These are phyloP conservation scores for Lactarius hengduanensis DNA, from an alignment of 768 basidiomycete species.

Conservation along the genomic window DNA sequence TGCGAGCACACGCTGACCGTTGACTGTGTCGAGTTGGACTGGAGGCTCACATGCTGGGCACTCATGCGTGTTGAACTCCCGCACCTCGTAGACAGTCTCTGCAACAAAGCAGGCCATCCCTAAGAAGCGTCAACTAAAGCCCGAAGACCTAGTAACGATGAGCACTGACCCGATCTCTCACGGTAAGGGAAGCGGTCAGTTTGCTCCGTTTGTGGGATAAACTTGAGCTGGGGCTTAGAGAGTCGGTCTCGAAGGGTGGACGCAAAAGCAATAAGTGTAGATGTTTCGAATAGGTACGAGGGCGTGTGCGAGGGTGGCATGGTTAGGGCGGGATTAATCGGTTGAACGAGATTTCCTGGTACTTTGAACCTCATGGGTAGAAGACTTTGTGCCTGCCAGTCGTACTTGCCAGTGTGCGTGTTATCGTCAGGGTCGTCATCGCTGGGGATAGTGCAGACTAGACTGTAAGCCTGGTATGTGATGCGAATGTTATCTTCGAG, in stretches of 20 bases:
- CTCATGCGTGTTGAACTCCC: neutral
- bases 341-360: neutral
- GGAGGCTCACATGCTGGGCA: neutral
- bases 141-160: no score
- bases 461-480: neutral
- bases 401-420: no score
- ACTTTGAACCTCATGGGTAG: neutral
- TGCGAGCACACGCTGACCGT: neutral
- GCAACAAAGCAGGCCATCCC: neutral
- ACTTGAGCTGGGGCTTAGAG: neutral
- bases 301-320: neutral
- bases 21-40: neutral
- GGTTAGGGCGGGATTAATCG: neutral
- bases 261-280: neutral
- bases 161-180: neutral
- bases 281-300: neutral
- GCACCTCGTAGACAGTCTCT: neutral
- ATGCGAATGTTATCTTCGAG: no score
- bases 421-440: no score
- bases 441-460: neutral
- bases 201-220: neutral
- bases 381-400: no score
- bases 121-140: neutral
- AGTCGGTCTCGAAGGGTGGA: neutral
- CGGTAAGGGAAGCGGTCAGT: neutral